A percentile compares a stretch with the other conserved stretches of the same genome.
phyloP scores from a whole-genome alignment of 768 basidiomycete species.

The Lactifluus volemus region DNA sequence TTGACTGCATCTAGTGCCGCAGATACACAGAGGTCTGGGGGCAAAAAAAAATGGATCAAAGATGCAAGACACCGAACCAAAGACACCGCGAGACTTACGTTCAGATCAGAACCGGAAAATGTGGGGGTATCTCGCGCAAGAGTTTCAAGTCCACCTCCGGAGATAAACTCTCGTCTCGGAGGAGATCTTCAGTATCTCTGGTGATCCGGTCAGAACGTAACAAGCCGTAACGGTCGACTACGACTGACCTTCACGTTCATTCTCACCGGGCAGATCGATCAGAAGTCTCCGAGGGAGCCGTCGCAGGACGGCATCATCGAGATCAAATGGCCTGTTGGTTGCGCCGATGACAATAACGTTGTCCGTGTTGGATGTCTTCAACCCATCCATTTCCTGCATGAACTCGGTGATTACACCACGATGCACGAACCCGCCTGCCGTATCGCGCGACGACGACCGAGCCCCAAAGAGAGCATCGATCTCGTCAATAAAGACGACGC shows the following conservation, averaged over 20 bases:
- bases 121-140: conserved; percentile 69
- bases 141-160: conserved; percentile 49
- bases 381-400: conserved; percentile 96
- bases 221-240: background rate
- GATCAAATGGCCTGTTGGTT: conserved; percentile 85
- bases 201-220: background rate
- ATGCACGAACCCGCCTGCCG: conserved; percentile 75
- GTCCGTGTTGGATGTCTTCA: conserved; percentile 70
- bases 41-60: background rate
- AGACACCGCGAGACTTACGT: conserved; percentile 43
- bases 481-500: conserved; percentile 92
- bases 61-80: background rate
- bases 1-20: conserved; percentile 90
- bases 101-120: conserved; percentile 92
- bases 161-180: conserved; percentile 70
- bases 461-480: conserved; percentile 91
- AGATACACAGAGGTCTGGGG: conserved; percentile 82
- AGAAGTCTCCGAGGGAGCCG: conserved; percentile 79
- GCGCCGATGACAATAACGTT: conserved; percentile 89
- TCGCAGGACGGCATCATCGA: conserved; percentile 87
- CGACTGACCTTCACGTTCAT: conserved; percentile 69
- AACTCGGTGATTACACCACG: conserved; percentile 86
- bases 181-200: conserved; percentile 84
- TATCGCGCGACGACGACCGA: conserved; percentile 65
- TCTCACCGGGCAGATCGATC: conserved; percentile 82